Percentiles rank a stretch among this genome's conserved stretches.
Evolutionary conservation across 305 asterid species (phyloP).

Genomic region (Andrographis paniculata): DNA sequence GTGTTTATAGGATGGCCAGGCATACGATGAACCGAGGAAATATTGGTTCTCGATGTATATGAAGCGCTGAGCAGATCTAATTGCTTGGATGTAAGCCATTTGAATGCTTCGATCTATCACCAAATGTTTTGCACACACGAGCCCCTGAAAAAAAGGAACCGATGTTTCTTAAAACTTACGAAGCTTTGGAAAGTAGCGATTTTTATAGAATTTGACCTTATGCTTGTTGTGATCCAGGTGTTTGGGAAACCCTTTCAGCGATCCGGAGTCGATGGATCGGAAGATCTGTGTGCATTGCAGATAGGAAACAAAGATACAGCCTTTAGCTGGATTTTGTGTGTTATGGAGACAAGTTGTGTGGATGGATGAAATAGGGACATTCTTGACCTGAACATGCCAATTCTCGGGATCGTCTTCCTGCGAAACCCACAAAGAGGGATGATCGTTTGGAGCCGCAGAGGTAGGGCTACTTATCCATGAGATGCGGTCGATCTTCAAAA

Average conservation of each 20-base stretch:
- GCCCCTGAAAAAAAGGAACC: slow-evolving; percentile 47
- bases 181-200: background rate
- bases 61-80: slow-evolving; percentile 84
- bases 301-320: slow-evolving; percentile 8
- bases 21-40: slow-evolving; percentile 90
- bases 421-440: slow-evolving; percentile 53
- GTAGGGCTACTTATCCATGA: slow-evolving; percentile 81
- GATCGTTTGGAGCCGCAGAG: slow-evolving; percentile 40
- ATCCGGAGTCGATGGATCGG: slow-evolving; percentile 93
- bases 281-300: slow-evolving; percentile 46
- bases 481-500: slow-evolving; percentile 67
- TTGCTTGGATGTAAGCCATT: slow-evolving; percentile 81
- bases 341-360: background rate
- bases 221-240: slow-evolving; percentile 48
- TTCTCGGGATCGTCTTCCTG: slow-evolving; percentile 65
- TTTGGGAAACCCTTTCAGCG: slow-evolving; percentile 85
- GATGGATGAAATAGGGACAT: background rate
- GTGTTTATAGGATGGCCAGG: slow-evolving; percentile 75
- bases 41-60: no score
- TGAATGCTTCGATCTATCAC: slow-evolving; percentile 91
- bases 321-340: background rate
- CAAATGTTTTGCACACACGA: slow-evolving; percentile 70
- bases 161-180: no score
- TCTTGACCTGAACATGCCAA: slow-evolving; percentile 88
- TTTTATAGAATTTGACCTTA: background rate